Evolutionary conservation across 2,329 filamentous ascomycete species (phyloP).

Genomic region (Gnomoniopsis sp.): DNA sequence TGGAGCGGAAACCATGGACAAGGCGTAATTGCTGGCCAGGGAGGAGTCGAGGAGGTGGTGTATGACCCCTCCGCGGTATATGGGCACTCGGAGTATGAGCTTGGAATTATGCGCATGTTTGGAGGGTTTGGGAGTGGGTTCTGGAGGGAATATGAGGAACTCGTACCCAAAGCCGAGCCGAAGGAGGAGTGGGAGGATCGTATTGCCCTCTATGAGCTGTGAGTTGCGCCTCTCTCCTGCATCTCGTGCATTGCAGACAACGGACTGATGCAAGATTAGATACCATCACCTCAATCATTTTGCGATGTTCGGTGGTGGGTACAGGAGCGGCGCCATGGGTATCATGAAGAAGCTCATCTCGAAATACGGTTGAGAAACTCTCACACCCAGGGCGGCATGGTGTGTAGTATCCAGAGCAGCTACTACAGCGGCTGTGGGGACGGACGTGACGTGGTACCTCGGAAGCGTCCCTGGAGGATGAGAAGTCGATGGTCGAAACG

Average conservation of each 20-base stretch:
- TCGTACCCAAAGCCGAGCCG: conserved; percentile 78
- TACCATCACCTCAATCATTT: conserved; percentile 91
- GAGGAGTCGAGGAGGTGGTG: conserved; percentile 67
- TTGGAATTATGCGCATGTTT: conserved; percentile 97
- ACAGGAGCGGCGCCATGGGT: conserved; percentile 69
- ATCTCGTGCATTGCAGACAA: conserved; percentile 11
- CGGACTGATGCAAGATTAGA: conserved; percentile 35
- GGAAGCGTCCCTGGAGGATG: no score
- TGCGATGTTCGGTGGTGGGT: conserved; percentile 78
- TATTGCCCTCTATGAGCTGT: conserved; percentile 77
- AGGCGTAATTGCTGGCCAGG: conserved; percentile 55
- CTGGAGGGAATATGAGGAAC: conserved; percentile 70
- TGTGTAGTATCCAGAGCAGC: neutral
- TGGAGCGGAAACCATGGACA: conserved; percentile 82
- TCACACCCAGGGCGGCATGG: neutral
- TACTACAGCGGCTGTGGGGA: neutral
- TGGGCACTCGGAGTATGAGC: conserved; percentile 83
- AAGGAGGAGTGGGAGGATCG: conserved; percentile 82
- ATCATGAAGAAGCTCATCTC: conserved; percentile 73
- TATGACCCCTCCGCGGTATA: conserved; percentile 82
- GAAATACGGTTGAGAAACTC: conserved; percentile 59
- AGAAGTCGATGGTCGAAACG: no score
- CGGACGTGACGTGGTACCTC: no score
- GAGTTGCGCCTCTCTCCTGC: conserved; percentile 36
- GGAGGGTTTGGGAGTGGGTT: conserved; percentile 75